Base-by-base conservation (phyloP, 2,329 filamentous ascomycete genomes). In the Botrytis cinerea region DNA sequence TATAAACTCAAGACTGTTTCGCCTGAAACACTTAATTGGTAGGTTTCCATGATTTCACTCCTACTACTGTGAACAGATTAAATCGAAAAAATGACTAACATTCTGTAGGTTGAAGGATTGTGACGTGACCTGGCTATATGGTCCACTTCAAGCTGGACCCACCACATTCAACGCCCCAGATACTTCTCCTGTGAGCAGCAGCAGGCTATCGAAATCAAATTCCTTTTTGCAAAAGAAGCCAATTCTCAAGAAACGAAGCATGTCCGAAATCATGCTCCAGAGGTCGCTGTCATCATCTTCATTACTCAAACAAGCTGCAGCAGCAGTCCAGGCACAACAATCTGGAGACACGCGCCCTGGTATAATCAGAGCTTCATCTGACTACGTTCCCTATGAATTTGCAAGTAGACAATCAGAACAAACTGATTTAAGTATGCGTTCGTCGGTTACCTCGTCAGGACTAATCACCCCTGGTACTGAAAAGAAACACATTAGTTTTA, bases 401-500 rank as follows among this genome's bases (percentile, higher is more conserved):
- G 87, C 89, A 3, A 73, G 57, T 63, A 69, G 59, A 48, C 59
- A 68, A 32, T n/a, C 54, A 25, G 68, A 68, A 38, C 71, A 72
- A 59, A 43, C 51, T 40, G 69, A 64, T 67, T 87, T 88, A 60
- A 92, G 89, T 76, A 73, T 77, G 35, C 87, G 91, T 69, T 87
- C 89, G 9, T 89, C 90, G 51, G 93, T 91, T 2, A 86, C 87
- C 12, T 92, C 92, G 0, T 97, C 94, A 0, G 92, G 92, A n/a
- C 77, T 89, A 22, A 78, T 85, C 82, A 86, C 91, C 80, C 83
- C 85, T 74, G 83, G 89, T 84, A 82, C 88, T 12, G 88, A 90
- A 79, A 94, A 91, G 91, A 95, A 62, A 89, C 95, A 97, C 81
- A 98, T 99, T 77, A 93, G 97, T 80, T 99, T 99, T 82, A 96